phyloP scores from a whole-genome alignment of 805 yeast genomes.

The Hanseniaspora lindneri region DNA sequence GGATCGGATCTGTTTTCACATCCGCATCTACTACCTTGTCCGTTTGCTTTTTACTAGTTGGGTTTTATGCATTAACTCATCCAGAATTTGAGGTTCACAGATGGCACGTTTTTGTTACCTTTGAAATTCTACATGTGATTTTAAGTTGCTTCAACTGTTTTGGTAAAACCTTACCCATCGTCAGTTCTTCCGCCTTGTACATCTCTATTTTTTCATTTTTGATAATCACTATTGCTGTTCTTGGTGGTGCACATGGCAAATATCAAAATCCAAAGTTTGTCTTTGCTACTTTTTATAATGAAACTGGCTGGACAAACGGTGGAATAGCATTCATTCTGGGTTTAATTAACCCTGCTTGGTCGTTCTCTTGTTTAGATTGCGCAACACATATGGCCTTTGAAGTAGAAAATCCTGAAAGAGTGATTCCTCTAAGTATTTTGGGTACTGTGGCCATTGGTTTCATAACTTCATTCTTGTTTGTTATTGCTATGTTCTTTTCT shows the following conservation, averaged over 20 bases:
- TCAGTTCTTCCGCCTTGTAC: constrained; percentile 43
- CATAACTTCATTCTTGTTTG: constrained; percentile 45
- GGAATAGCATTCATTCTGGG: constrained; percentile 60
- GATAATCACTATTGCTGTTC: constrained; percentile 44
- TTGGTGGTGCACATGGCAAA: constrained; percentile 46
- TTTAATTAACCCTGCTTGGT: constrained; percentile 59
- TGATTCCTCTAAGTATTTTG: constrained; percentile 55
- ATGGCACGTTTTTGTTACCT: constrained; percentile 49
- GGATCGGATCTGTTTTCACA: constrained; percentile 54
- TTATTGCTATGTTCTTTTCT: constrained; percentile 51
- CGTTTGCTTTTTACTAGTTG: constrained; percentile 44
- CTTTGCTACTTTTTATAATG: constrained; percentile 44
- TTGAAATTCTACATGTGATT: constrained; percentile 37
- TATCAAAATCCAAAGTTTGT: constrained; percentile 46
- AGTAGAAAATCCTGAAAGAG: constrained; percentile 44
- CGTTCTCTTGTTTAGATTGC: constrained; percentile 56
- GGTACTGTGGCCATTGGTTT: constrained; percentile 60
- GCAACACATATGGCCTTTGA: constrained; percentile 70
- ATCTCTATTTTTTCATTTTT: constrained; percentile 44
- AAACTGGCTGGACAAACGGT: constrained; percentile 49
- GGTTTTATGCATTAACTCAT: constrained; percentile 35
- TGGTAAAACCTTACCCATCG: constrained; percentile 42
- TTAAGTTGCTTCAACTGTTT: constrained; percentile 43
- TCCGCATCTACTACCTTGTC: constrained; percentile 51
- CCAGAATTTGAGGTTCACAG: constrained; percentile 32